Base-by-base conservation (phyloP, 495 filamentous ascomycete genomes). In the Tuber melanosporum region DNA sequence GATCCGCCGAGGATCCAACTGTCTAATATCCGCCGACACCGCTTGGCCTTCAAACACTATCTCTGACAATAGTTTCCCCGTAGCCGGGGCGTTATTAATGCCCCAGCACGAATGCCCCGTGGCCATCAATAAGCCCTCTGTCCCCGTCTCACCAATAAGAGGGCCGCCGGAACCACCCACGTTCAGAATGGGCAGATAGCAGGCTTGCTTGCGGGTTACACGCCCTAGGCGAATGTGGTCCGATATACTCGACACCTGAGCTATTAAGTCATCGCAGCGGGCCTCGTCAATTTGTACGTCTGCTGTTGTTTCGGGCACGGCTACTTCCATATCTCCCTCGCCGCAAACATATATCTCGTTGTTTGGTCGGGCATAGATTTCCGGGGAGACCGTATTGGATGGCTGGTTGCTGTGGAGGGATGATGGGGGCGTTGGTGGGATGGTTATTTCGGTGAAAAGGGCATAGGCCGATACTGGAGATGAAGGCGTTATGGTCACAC, bases 21-120 rank as follows among this genome's bases (percentile, higher is more conserved):
- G 88, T 26, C 85, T 87, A 70, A 95, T 89, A 78, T 91, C 90
- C 20, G 93, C 94, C 75, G 92, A 95, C 83, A 85, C 92, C 7
- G 92, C 89, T 77, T 88, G 87, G 14, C 94, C 94, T 74, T 96
- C 93, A 81, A 94, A 91, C 7, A 96, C 86, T 84, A 95, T 89
- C 82, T 95, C 93, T 75, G 91, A 92, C 86, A 99, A 92, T 49
- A 97, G 85, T 86, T 91, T 93, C 6, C 95, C 95, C 32, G 94
- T 98, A 10, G 90, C 96, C 7, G 94, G 94, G 4, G 90, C 94
- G 87, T 99, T 99, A 84, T 98, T 95, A 72, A 99, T 97, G 22
- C 95, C 95, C 95, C 95, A 98, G 85, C 95, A 98, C 5, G 93
- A 97, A 85, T 99, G 95, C 19, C 95, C 95, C 10, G 93, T 88